Conservation (phyloP, 805 yeast genomes). For the Zygosaccharomyces bailii region DNA sequence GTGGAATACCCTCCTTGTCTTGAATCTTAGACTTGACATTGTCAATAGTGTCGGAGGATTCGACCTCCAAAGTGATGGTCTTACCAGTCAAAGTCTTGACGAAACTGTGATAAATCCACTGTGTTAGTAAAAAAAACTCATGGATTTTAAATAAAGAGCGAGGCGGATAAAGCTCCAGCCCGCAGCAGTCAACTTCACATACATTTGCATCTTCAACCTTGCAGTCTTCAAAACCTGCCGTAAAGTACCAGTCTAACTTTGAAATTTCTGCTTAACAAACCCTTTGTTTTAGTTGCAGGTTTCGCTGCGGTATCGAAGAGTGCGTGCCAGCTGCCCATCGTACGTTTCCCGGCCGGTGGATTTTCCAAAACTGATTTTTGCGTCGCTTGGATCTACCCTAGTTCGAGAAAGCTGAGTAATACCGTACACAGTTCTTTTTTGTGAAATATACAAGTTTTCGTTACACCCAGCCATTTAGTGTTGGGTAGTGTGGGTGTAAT, state of each 20-base stretch:
- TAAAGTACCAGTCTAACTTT: neutral
- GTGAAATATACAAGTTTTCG: neutral
- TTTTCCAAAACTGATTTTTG: constrained; percentile 2
- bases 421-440: too few species aligned
- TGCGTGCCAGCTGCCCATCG: constrained; percentile 7
- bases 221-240: constrained; percentile 18
- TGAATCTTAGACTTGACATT: constrained; percentile 97
- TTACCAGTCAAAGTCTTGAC: constrained; percentile 86
- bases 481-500: too few species aligned
- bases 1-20: constrained; percentile 99
- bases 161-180: neutral
- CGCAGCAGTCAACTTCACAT: constrained; percentile 24
- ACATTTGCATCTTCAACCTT: constrained; percentile 47
- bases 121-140: constrained; percentile 18
- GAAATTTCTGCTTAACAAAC: neutral
- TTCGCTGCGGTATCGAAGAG: constrained; percentile 6
- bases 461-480: neutral
- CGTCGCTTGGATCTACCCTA: constrained; percentile 11
- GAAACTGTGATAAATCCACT: constrained; percentile 43
- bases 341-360: constrained; percentile 5
- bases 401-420: too few species aligned
- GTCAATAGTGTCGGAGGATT: constrained; percentile 98
- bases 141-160: neutral
- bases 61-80: constrained; percentile 98
- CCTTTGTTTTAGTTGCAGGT: constrained; percentile 4